Evolutionary conservation across 331 rosid species (phyloP), one percentile per base, ranked within the genome.

Genomic region (Quercus tomentella): DNA sequence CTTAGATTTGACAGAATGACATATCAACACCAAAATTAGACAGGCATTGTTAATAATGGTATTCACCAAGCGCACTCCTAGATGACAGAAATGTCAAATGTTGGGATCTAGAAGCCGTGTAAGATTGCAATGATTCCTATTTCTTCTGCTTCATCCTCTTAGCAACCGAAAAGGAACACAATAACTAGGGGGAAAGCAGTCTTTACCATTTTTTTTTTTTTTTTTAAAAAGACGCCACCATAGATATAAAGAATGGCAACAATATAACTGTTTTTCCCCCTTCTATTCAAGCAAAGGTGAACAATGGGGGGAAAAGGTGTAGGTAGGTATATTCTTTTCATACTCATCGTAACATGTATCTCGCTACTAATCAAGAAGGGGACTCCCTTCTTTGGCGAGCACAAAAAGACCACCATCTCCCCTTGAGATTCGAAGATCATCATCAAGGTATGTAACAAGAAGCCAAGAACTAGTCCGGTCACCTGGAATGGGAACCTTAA

Each of bases 371-470:
- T 85, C 82, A 71, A 93, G 91, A 81, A 95, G 92, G 75, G 89
- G 85, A 51, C 96, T 92, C 75, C 97, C 97, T 82, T 93, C 97
- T 79, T 82, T 91, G 20, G 92, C 97, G 70, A 95, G 96, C 77
- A 95, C 82, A 80, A 95, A 95, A 63, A 95, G 89, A 82, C 99
- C 99, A 4, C 97, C 99, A 74, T 95, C 99, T 2, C 99, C 99
- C 84, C 91, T 93, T 8, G 99, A 93, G 87, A 95, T 93, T 77
- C 99, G 85, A 17, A 95, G 82, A 85, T 95, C 99, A 72, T 76
- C 31, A 37, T 95, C 99, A 71, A 95, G 98, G 80, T 88, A 95
- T 2, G 99, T 89, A 70, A 82, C 90, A 56, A 95, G 83, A 74
- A 95, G 98, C 99, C 99, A 95, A 4, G 98, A 95, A 68, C 84